Base-by-base conservation (phyloP, 2,329 filamentous ascomycete genomes). In the Amphichorda felina region DNA sequence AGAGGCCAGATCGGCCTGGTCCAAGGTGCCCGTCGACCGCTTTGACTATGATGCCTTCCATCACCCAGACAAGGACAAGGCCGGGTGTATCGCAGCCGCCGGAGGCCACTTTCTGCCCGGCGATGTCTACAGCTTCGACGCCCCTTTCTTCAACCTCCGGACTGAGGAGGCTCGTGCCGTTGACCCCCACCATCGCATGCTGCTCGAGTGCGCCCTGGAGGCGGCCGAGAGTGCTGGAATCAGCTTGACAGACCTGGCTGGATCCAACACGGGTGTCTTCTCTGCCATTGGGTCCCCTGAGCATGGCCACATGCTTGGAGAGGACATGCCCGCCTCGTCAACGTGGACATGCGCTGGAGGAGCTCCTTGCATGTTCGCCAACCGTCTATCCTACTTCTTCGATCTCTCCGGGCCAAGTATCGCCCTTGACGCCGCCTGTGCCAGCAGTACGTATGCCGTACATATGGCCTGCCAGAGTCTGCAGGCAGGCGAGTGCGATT, bases 351-450 rank as follows among this genome's bases (percentile, higher is more conserved):
- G 25, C 3, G 36, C 34, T 7, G 40, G 38, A 4, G 18, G 18
- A 9, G 35, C 9, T 4, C 21, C 30, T 2, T 21, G 7, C 31
- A 39, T 40, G 6, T 21, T 42, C 22, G 24, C 38, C 17, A 42
- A 42, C 36, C 38, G 40, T 18, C 19, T 42, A 8, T 33, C 24
- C 34, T 36, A 42, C 26, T 18, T 38, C 13, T 37, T 42, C 19
- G 36, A 42, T 22, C 36, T 42, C 5, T 24, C 33, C 3, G 40
- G 40, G 2, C 35, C 38, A 3, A 66, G 61, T 28, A 52, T 64
- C 43, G 63, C 61, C 3, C 55, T 68, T 9, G 60, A 67, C 31
- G 66, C 62, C 18, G 64, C 59, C 17, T 68, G 63, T 44, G 65
- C 63, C n/a, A 57, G 57, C 2, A 57, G 58, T n/a, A 37, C 66